A percentile compares a stretch with the other conserved stretches of the same genome.
Evolutionary conservation across 1,284 basidiomycete genomes (phyloP).

Genomic region (Trametes hirsuta): DNA sequence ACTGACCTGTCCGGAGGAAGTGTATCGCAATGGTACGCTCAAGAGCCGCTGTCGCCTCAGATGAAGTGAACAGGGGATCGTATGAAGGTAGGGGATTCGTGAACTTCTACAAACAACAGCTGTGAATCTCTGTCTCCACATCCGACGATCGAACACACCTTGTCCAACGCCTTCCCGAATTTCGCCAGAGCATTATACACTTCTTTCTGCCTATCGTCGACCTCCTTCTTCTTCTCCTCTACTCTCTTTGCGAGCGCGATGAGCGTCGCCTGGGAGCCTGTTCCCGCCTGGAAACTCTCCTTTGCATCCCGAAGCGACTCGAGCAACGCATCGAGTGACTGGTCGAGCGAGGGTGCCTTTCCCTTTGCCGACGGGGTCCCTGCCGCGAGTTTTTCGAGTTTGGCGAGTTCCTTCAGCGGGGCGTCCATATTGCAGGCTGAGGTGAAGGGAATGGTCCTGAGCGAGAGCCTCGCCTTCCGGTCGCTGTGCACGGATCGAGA

Average conservation of each 20-base stretch:
- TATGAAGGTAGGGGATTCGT: conserved; percentile 66
- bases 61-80: conserved; percentile 68
- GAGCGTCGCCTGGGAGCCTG: conserved; percentile 57
- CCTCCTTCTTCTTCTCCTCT: conserved; percentile 77
- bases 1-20: conserved; percentile 80
- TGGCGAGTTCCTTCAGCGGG: conserved; percentile 73
- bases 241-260: conserved; percentile 59
- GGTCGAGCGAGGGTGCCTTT: conserved; percentile 59
- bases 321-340: conserved; percentile 73
- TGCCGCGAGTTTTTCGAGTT: conserved; percentile 66
- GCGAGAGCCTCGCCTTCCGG: neutral
- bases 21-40: conserved; percentile 77
- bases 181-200: conserved; percentile 76
- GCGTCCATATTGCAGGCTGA: conserved; percentile 56
- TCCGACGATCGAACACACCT: conserved; percentile 52
- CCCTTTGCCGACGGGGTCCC: conserved; percentile 44
- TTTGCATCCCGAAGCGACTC: conserved; percentile 62
- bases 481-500: neutral
- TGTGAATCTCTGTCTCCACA: conserved; percentile 18
- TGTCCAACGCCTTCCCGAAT: conserved; percentile 86
- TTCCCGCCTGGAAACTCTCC: conserved; percentile 55
- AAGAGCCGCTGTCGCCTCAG: conserved; percentile 62
- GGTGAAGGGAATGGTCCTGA: neutral
- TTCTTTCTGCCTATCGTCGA: conserved; percentile 88
- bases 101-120: conserved; percentile 60